Evolutionary conservation across 2,329 filamentous ascomycete genomes (phyloP).

Genomic region (Pestalotiopsis sp.): DNA sequence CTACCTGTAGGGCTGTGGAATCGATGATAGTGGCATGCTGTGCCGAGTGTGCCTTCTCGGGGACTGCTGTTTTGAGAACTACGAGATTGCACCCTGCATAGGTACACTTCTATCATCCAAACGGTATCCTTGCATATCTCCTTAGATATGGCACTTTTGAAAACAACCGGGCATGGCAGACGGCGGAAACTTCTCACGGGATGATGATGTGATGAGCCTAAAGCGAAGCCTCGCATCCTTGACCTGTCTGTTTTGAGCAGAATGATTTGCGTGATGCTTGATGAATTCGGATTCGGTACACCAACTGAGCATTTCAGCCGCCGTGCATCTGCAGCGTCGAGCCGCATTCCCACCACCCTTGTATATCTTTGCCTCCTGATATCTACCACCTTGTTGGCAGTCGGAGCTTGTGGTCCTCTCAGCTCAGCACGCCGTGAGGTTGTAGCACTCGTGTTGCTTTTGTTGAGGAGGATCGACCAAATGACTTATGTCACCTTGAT

Average conservation of each 20-base stretch:
- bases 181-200: too few species aligned
- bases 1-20: not conserved
- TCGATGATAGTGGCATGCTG: not conserved
- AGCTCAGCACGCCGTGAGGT: not conserved
- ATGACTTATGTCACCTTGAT: not conserved
- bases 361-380: not conserved
- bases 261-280: not conserved
- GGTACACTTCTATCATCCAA: too few species aligned
- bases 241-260: not conserved
- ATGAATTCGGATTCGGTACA: not conserved
- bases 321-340: not conserved
- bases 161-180: too few species aligned
- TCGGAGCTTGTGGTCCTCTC: not conserved
- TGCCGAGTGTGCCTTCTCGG: too few species aligned
- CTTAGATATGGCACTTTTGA: too few species aligned
- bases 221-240: not conserved
- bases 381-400: not conserved
- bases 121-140: too few species aligned
- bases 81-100: too few species aligned
- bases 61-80: too few species aligned
- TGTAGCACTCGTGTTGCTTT: not conserved
- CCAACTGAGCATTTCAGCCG: not conserved
- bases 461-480: not conserved
- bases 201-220: not conserved
- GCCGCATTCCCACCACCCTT: not conserved